A percentile compares a stretch with the other conserved stretches of the same genome.
These are phyloP conservation scores for Cruciata laevipes DNA, from an alignment of 257 asterid species.

Conservation along the genomic window DNA sequence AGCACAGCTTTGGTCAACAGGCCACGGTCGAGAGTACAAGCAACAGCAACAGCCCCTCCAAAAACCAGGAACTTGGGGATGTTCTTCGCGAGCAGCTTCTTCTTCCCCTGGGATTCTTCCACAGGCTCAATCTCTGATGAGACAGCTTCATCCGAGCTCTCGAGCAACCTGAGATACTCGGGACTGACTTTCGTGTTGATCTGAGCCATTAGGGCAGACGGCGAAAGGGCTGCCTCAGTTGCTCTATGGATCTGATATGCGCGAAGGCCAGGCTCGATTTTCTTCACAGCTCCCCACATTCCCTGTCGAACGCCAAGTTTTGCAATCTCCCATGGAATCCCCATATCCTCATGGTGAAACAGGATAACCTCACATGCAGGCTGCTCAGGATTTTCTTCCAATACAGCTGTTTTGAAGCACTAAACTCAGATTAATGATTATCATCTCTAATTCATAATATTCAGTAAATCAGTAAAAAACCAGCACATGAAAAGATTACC, in stretches of 20 bases:
- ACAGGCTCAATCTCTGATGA: constrained; percentile 15
- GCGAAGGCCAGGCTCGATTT: constrained; percentile 59
- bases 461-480: background rate
- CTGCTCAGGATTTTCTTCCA: constrained; percentile 42
- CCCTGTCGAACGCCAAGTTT: constrained; percentile 73
- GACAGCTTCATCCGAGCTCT: constrained; percentile 13
- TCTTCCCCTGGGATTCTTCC: constrained; percentile 21
- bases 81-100: constrained; percentile 39
- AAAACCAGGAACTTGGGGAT: constrained; percentile 40
- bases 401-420: constrained; percentile 37
- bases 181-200: constrained; percentile 32
- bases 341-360: constrained; percentile 82
- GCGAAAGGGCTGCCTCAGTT: constrained; percentile 37
- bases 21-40: constrained; percentile 74
- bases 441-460: background rate
- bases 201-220: constrained; percentile 49
- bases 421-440: background rate
- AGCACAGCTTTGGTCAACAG: constrained; percentile 78
- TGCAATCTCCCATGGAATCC: constrained; percentile 76
- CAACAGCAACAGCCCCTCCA: constrained; percentile 78
- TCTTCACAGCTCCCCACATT: constrained; percentile 81
- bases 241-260: constrained; percentile 54
- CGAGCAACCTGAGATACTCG: constrained; percentile 28
- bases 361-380: constrained; percentile 63
- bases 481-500: constrained; percentile 33